Evolutionary conservation across 179 eudicot genomes (phyloP), one percentile per base, ranked within the genome.

Genomic region (Drosera spatulata): DNA sequence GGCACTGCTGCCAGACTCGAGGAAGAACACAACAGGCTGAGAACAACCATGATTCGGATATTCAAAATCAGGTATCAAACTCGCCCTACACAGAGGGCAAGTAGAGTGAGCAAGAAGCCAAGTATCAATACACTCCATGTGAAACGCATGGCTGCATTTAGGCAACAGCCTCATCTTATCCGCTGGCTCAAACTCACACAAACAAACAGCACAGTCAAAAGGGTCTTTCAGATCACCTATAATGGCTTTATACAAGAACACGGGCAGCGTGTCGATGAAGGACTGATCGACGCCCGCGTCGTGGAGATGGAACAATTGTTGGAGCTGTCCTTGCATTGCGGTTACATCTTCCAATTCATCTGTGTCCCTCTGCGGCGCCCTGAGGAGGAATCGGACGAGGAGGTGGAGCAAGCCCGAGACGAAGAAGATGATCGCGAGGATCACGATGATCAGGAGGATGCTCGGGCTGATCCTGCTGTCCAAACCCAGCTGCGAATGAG

Each of bases 251-350:
- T 88, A 91, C 7, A 50, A 75, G 58, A 91, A 91, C 4, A 88
- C 65, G 22, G 97, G 97, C 10, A 91, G 72, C 0, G 91, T 75
- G 63, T 88, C 96, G 37, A 91, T 91, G 62, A 77, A 83, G n/a
- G 96, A 82, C 57, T 91, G 97, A 44, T 88, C 97, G 5, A 91
- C 97, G 3, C 97, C 97, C 6, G 85, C 65, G 60, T 91, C 97
- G 58, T 91, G 97, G 7, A 88, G 78, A 47, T 88, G 72, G 44
- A 91, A 91, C 0, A 91, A 88, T 43, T 91, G 97, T 45, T 83
- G 97, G 4, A 91, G 53, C 63, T 88, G 97, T 3, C 97, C 97
- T 74, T 91, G 96, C 7, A 91, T 76, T 2, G 71, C 97, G 0
- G 88, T 85, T 5, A 69, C 86, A 60, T 68, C 73, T 12, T 75